Conservation (phyloP, 331 rosid genomes). For the Phaseolus coccineus region DNA sequence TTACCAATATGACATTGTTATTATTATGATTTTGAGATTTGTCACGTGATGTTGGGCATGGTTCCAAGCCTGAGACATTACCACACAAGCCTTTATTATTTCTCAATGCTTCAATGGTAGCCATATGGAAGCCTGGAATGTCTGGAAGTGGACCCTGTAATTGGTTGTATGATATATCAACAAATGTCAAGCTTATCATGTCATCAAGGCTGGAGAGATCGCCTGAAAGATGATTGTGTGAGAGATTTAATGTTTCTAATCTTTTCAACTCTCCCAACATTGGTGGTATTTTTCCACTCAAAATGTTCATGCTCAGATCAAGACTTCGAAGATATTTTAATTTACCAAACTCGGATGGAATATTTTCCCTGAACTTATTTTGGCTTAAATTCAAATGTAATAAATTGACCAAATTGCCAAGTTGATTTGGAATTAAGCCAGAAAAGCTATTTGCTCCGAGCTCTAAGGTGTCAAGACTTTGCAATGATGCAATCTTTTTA, state of each 20-base stretch:
- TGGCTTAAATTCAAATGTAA: not conserved
- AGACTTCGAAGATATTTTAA: not conserved
- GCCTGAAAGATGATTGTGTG: not conserved
- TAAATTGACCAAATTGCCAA: not conserved
- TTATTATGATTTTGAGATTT: not conserved
- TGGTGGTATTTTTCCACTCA: slow-evolving; percentile 11
- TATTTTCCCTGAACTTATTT: not conserved
- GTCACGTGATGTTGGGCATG: slow-evolving; percentile 19
- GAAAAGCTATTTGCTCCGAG: not conserved
- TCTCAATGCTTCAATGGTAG: slow-evolving; percentile 28
- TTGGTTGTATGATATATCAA: slow-evolving; percentile 55
- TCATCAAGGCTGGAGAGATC: slow-evolving; percentile 39
- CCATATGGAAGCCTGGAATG: slow-evolving; percentile 43
- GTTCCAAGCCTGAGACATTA: slow-evolving; percentile 34
- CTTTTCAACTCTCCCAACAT: slow-evolving; percentile 24
- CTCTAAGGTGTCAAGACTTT: not conserved
- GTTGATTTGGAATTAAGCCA: not conserved
- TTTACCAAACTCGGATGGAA: not conserved
- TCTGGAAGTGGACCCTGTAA: slow-evolving; percentile 53
- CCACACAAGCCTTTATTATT: slow-evolving; percentile 15
- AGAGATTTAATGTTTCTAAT: slow-evolving; percentile 37
- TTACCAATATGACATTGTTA: not conserved
- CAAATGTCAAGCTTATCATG: slow-evolving; percentile 25
- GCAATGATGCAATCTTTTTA: not conserved
- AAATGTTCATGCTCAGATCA: not conserved